Percentiles rank a stretch among this genome's conserved stretches.
Evolutionary conservation across 192 early-diverging fungal species (phyloP).

Genomic region (Linderina pennispora): DNA sequence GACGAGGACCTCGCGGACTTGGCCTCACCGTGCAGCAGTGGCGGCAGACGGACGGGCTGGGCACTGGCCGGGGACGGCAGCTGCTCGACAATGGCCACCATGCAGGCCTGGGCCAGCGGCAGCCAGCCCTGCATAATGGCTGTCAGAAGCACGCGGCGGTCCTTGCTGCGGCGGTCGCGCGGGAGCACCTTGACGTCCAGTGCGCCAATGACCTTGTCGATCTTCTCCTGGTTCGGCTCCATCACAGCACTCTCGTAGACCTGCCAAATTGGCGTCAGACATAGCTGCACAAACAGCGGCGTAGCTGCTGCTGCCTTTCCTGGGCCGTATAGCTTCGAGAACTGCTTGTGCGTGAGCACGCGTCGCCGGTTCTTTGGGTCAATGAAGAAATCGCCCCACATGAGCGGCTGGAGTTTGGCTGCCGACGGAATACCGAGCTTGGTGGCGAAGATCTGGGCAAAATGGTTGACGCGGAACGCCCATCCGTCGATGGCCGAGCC

Average conservation of each 20-base stretch:
- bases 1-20: constrained; percentile 16
- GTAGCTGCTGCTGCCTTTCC: constrained; percentile 20
- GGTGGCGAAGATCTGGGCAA: constrained; percentile 84
- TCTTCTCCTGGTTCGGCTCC: constrained; percentile 67
- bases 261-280: constrained; percentile 91
- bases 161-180: constrained; percentile 83
- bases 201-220: constrained; percentile 88
- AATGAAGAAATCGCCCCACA: constrained; percentile 98
- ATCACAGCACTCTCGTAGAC: constrained; percentile 78
- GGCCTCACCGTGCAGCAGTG: constrained; percentile 55
- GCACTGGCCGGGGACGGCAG: constrained; percentile 81
- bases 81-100: constrained; percentile 81
- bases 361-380: constrained; percentile 90
- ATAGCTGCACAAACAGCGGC: constrained; percentile 95
- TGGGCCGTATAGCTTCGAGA: constrained; percentile 63
- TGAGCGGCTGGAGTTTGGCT: constrained; percentile 61
- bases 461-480: constrained; percentile 93
- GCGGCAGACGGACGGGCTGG: constrained; percentile 72
- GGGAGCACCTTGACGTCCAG: constrained; percentile 87
- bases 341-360: constrained; percentile 77
- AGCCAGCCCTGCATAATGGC: constrained; percentile 94
- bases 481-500: constrained; percentile 94
- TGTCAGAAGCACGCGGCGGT: constrained; percentile 64
- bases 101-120: constrained; percentile 81
- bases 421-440: constrained; percentile 57